Conservation (phyloP, 2,329 filamentous ascomycete genomes). For the Penicillium crustosum region DNA sequence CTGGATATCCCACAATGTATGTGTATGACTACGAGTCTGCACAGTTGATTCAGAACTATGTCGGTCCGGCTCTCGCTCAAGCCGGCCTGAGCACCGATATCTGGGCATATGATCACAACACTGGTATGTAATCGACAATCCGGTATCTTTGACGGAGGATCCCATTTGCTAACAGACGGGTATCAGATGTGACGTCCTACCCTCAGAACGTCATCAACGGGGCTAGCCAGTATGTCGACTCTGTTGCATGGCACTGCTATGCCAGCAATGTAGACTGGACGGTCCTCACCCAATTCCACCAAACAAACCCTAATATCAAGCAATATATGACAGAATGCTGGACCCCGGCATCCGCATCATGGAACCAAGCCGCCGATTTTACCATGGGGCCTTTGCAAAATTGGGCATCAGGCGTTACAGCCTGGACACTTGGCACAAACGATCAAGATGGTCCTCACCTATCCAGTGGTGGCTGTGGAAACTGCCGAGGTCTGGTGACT, state of each 20-base stretch:
- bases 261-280: conserved; percentile 35
- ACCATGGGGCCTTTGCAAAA: conserved; percentile 34
- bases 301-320: conserved; percentile 31
- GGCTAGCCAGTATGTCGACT: conserved; percentile 30
- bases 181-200: conserved; percentile 33
- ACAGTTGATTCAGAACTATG: conserved; percentile 32
- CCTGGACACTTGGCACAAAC: conserved; percentile 35
- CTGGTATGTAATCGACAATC: conserved; percentile 18
- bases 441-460: conserved; percentile 30
- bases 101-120: conserved; percentile 44
- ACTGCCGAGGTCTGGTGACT: conserved; percentile 31
- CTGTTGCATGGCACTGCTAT: conserved; percentile 45
- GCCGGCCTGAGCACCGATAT: conserved; percentile 28
- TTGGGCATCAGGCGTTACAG: conserved; percentile 31
- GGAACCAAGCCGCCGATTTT: conserved; percentile 30
- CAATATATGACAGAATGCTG: conserved; percentile 47
- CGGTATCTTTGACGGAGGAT: background rate
- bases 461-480: conserved; percentile 28
- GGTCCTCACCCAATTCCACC: conserved; percentile 39
- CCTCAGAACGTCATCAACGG: conserved; percentile 35
- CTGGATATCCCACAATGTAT: conserved; percentile 42
- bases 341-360: conserved; percentile 27
- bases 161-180: background rate
- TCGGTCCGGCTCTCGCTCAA: conserved; percentile 30
- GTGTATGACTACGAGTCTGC: conserved; percentile 38